Base-by-base conservation (phyloP, 768 basidiomycete species). In the Boletales sp. region DNA sequence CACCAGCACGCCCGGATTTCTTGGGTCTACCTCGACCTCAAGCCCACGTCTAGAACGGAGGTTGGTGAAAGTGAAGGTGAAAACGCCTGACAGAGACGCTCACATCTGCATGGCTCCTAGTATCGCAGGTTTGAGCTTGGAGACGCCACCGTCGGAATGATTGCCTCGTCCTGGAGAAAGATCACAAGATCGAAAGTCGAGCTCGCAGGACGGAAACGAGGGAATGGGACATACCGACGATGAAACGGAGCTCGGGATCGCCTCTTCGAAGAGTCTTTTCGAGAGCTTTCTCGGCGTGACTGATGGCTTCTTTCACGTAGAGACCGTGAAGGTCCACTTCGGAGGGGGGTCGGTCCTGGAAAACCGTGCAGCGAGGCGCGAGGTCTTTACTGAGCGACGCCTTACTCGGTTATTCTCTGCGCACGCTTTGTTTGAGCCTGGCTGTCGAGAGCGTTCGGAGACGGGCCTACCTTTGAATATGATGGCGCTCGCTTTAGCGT, bases 41-140 rank as follows among this genome's bases (percentile, higher is more conserved):
- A 95, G 72, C 48, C 80, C 77, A 63, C 89, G 79, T 58, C 92
- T 94, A 58, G 7, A 45, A 45, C 42, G 6, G 25, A 3, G 25
- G 25, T 28, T 4, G 25, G 25, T 28, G n/a, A n/a, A n/a, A n/a
- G n/a, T n/a, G 25, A 28, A 1, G 25, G 25, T 28, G 25, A 28
- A 28, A 28, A 28, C 25, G 6, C 25, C 25, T 1, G 7, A 28
- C 33, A 15, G 6, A 28, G 19, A 46, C 18, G 60, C 79, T 49
- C 58, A 90, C 89, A 80, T 86, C 56, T 73, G 72, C 79, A 96
- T 87, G 33, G 91, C 72, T 9, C 84, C 80, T 65, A 90, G 85
- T 51, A 98, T 85, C 7, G 93, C 93, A 19, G 94, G 95, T 63
- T 86, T 93, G 60, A 97, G 77, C 68, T 90, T 94, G 6, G 89